Base-by-base conservation (phyloP, 768 basidiomycete genomes). In the Phallus indusiatus region DNA sequence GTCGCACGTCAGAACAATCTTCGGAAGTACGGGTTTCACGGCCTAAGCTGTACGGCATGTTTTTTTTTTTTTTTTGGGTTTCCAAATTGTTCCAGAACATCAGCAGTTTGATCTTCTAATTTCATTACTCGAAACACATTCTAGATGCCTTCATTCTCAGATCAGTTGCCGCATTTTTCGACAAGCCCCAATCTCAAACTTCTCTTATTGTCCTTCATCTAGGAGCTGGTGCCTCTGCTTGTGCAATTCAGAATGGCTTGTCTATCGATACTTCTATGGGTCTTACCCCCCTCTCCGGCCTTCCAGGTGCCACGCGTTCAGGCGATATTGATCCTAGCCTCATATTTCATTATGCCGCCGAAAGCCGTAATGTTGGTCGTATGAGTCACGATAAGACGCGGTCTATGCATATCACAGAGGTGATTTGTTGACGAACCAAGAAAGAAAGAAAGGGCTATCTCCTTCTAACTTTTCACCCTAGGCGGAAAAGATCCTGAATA, bases 261-360 rank as follows among this genome's bases (percentile, higher is more conserved):
- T 90, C 88, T 20, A 76, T 86, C 63, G 90, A 95, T 70, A 94
- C 91, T 1, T 85, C 82, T 37, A 96, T 96, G 94, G 93, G 92
- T 2, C 79, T 96, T 37, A 94, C 94, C 1, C 93, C 92, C 3
- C 71, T 93, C n/a, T 83, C 83, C 56, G 92, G 92, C 1, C 75
- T 95, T 0, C 91, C 93, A 4, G 93, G 94, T 16, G 91, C 90
- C 1, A 94, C 93, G 1, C 84, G 94, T 53, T 81, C 84, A 14
- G 93, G 94, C 9, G 77, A 80, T 1, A 75, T 94, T 66, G 94
- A 96, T 70, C 90, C 92, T 14, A 84, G 84, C 47, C 79, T 94
- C 54, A 85, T 95, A 62, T 94, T 95, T 73, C 93, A 95, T 67
- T 85, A 86, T 68, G 82, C 81, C 49, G 18, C 49, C 12, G 20